phyloP scores from a whole-genome alignment of 2,329 filamentous ascomycete species.

The Cadophora malorum region DNA sequence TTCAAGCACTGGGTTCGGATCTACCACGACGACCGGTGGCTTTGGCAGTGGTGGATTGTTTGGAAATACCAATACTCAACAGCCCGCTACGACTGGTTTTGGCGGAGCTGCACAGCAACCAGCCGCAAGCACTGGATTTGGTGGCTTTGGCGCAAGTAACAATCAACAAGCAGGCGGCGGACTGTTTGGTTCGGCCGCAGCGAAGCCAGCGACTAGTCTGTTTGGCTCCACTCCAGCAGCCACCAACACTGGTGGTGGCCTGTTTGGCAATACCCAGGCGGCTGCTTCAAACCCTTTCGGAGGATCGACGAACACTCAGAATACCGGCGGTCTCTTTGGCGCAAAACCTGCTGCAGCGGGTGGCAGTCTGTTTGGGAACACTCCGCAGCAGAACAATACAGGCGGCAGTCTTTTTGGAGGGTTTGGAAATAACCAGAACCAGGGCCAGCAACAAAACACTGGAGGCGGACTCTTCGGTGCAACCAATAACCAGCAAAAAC shows the following conservation, averaged over 20 bases:
- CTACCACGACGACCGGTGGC: constrained; percentile 35
- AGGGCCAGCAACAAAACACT: constrained; percentile 48
- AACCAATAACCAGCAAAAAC: constrained; percentile 60
- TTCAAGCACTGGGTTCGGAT: constrained; percentile 40
- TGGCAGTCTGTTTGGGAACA: constrained; percentile 48
- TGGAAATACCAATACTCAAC: constrained; percentile 42
- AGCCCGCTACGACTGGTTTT: constrained; percentile 45
- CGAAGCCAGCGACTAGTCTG: constrained; percentile 48
- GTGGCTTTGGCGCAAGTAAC: constrained; percentile 50
- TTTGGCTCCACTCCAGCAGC: constrained; percentile 49
- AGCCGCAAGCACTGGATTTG: constrained; percentile 46
- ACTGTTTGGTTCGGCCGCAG: constrained; percentile 48
- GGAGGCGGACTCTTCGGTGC: constrained; percentile 57
- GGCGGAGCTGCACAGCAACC: constrained; percentile 51
- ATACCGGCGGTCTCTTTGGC: constrained; percentile 43
- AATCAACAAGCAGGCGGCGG: constrained; percentile 45
- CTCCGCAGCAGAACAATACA: constrained; percentile 46
- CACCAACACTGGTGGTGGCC: constrained; percentile 41
- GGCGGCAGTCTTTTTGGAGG: constrained; percentile 47
- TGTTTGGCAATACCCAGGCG: constrained; percentile 49
- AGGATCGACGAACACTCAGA: constrained; percentile 38
- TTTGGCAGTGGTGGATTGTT: constrained; percentile 48
- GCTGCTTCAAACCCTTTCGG: constrained; percentile 44
- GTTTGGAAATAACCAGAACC: constrained; percentile 48
- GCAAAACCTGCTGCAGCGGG: constrained; percentile 44